phyloP scores from a whole-genome alignment of 1,139 yeast species.

The Suhomyces kunorum region DNA sequence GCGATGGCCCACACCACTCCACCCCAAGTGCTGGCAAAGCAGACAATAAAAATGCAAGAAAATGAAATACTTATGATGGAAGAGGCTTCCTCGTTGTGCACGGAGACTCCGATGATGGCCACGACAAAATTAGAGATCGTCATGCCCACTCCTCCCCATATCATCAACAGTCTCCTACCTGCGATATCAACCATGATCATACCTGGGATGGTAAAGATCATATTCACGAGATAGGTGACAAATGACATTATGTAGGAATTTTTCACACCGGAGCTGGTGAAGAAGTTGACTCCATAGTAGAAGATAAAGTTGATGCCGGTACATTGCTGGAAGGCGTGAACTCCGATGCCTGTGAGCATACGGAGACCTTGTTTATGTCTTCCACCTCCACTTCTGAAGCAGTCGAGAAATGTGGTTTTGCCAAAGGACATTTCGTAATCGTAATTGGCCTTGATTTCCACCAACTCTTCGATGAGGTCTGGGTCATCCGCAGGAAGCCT shows the following conservation, averaged over 20 bases:
- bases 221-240: conserved; percentile 72
- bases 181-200: conserved; percentile 64
- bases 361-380: conserved; percentile 64
- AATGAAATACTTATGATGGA: conserved; percentile 50
- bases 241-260: conserved; percentile 68
- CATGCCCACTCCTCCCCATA: conserved; percentile 70
- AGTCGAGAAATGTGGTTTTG: conserved; percentile 53
- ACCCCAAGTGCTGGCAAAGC: conserved; percentile 81
- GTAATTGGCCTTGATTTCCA: conserved; percentile 75
- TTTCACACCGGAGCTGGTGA: conserved; percentile 58
- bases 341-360: conserved; percentile 65
- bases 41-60: conserved; percentile 68
- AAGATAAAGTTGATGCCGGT: conserved; percentile 79
- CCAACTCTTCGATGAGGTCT: conserved; percentile 69
- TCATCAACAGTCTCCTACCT: conserved; percentile 63
- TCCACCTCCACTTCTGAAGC: conserved; percentile 66
- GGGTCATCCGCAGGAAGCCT: conserved; percentile 54
- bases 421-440: conserved; percentile 74
- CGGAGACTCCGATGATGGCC: conserved; percentile 64
- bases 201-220: conserved; percentile 69
- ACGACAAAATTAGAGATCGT: conserved; percentile 59
- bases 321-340: conserved; percentile 74
- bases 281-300: conserved; percentile 76
- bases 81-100: conserved; percentile 37
- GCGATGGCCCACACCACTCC: conserved; percentile 77